A percentile compares a stretch with the other conserved stretches of the same genome.
These are phyloP conservation scores for Penicillium frequentans DNA, from an alignment of 2,329 filamentous ascomycete genomes.

Conservation along the genomic window DNA sequence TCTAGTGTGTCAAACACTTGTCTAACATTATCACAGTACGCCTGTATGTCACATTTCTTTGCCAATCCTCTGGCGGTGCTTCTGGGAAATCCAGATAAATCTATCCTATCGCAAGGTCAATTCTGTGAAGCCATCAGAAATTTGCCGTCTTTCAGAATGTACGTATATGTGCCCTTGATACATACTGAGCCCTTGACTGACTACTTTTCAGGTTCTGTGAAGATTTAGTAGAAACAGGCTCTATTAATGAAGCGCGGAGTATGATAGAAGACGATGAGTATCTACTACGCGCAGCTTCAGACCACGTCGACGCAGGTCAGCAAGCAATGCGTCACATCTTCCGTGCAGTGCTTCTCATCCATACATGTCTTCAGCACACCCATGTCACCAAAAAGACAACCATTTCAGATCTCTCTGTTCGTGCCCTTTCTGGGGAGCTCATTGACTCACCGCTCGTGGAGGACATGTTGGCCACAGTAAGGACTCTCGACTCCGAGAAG, in stretches of 20 bases:
- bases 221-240: conserved; percentile 39
- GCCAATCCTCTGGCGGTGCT: conserved; percentile 59
- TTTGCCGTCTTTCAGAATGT: conserved; percentile 56
- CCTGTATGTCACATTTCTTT: conserved; percentile 65
- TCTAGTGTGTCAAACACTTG: neutral
- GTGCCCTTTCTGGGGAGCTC: conserved; percentile 54
- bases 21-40: conserved; percentile 49
- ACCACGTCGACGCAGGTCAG: conserved; percentile 42
- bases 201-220: conserved; percentile 38
- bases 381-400: conserved; percentile 30
- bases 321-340: conserved; percentile 40
- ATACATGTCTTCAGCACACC: conserved; percentile 28
- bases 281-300: conserved; percentile 45
- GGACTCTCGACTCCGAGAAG: conserved; percentile 54
- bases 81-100: conserved; percentile 32
- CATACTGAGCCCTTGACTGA: conserved; percentile 10
- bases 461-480: conserved; percentile 54
- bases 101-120: conserved; percentile 35
- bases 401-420: conserved; percentile 39
- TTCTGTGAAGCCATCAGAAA: conserved; percentile 58
- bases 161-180: conserved; percentile 4
- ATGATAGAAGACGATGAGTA: conserved; percentile 53
- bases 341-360: conserved; percentile 30
- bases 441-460: conserved; percentile 51
- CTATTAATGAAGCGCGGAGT: conserved; percentile 37